Conservation (phyloP, 2,329 filamentous ascomycete genomes). For the Tolypocladium cylindrosporum region DNA sequence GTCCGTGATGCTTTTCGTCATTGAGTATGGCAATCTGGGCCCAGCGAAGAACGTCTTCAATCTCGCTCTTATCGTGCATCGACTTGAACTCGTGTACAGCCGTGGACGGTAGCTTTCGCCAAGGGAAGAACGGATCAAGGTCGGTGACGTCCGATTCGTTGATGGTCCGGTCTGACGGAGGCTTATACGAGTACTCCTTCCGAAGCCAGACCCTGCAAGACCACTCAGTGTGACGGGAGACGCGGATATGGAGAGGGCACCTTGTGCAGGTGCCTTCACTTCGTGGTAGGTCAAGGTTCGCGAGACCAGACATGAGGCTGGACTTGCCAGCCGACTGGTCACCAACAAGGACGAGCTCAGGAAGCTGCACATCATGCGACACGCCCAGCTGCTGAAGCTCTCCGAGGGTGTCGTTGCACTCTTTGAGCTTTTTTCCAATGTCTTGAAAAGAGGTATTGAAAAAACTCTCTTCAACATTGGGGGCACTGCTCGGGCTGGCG, state of each 20-base stretch:
- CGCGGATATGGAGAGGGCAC: constrained; percentile 71
- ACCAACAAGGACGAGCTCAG: constrained; percentile 73
- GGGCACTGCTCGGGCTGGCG: constrained; percentile 12
- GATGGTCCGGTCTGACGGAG: constrained; percentile 26
- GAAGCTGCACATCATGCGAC: constrained; percentile 58
- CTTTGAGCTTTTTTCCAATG: constrained; percentile 54
- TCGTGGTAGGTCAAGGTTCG: constrained; percentile 62
- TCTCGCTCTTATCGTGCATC: constrained; percentile 47
- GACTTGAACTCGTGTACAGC: constrained; percentile 51
- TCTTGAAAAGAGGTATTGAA: constrained; percentile 35
- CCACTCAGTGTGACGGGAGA: constrained; percentile 52
- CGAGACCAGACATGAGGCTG: constrained; percentile 53
- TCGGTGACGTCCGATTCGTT: constrained; percentile 36
- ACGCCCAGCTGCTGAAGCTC: constrained; percentile 65
- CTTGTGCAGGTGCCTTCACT: constrained; percentile 66
- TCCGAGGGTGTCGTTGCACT: constrained; percentile 55
- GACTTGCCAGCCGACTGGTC: constrained; percentile 83
- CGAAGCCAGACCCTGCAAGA: constrained; percentile 58
- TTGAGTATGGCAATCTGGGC: constrained; percentile 73
- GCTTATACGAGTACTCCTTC: constrained; percentile 50
- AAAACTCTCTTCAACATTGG: constrained; percentile 25
- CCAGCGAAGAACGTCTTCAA: constrained; percentile 59
- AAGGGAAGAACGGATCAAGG: constrained; percentile 52
- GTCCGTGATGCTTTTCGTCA: constrained; percentile 40
- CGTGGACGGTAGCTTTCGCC: constrained; percentile 39